phyloP scores from a whole-genome alignment of 1,284 basidiomycete genomes.

The Mycena sp. region DNA sequence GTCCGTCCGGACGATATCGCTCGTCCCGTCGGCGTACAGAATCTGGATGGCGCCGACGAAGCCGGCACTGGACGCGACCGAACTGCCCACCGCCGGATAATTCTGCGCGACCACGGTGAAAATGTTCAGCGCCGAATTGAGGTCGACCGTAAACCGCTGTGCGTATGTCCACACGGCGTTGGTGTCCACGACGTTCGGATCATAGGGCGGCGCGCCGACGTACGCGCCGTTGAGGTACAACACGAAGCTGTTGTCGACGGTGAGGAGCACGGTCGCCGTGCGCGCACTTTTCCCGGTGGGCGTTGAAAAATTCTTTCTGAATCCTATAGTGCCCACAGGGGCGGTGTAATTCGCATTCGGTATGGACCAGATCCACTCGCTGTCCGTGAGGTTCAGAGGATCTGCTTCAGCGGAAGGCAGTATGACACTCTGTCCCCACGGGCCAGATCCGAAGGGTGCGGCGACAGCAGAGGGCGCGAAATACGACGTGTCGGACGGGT shows the following conservation, averaged over 20 bases:
- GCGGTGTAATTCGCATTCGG: neutral
- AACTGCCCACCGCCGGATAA: neutral
- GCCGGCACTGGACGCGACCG: slow-evolving; percentile 21
- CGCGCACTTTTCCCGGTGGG: slow-evolving; percentile 17
- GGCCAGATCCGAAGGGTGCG: neutral
- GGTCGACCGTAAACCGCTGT: slow-evolving; percentile 18
- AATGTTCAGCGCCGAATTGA: slow-evolving; percentile 14
- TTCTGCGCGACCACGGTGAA: slow-evolving; percentile 27
- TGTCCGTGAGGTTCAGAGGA: neutral
- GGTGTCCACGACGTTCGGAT: neutral
- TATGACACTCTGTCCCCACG: slow-evolving; percentile 13
- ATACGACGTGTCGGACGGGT: neutral
- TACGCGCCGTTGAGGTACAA: slow-evolving; percentile 27
- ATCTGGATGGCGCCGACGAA: slow-evolving; percentile 26
- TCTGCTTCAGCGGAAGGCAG: neutral
- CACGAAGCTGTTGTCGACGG: slow-evolving; percentile 29
- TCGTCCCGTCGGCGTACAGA: slow-evolving; percentile 23
- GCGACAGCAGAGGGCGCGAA: neutral
- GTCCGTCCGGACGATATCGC: slow-evolving; percentile 19
- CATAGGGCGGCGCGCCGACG: slow-evolving; percentile 22
- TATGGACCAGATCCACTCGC: slow-evolving; percentile 23
- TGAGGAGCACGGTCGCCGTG: slow-evolving; percentile 25
- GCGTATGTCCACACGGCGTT: too few relatives aligned
- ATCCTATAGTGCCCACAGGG: slow-evolving; percentile 16
- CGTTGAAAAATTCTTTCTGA: slow-evolving; percentile 25